Evolutionary conservation across 2,329 filamentous ascomycete genomes (phyloP), one percentile per base, ranked within the genome.

Genomic region (Dactylonectria macrodidyma): DNA sequence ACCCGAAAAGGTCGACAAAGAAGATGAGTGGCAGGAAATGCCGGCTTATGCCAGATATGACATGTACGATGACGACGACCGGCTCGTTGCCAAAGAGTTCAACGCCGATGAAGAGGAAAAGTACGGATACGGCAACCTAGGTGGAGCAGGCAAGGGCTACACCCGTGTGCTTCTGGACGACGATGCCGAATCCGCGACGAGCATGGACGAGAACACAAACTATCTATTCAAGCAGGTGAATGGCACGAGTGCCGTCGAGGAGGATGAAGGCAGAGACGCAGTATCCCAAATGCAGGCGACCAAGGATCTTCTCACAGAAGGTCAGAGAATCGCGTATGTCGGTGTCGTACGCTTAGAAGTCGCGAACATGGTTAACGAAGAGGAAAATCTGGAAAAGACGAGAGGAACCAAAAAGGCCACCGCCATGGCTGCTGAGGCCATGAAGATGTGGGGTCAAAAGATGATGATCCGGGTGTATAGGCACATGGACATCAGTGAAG

Each of bases 401-500:
- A 93, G 87, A 75, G 88, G 86, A 48, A 88, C 89, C 2, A 96
- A 92, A 81, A 98, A 95, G 79, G 84, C 90, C 50, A 79, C 95
- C 11, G 86, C 89, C 34, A 83, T 92, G 68, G 89, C 93, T 0
- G 84, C 90, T 11, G 96, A 98, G 80, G 89, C 91, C 41, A 92
- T 93, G 84, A 92, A 92, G 81, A 98, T 98, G 93, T 99, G 95
- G 95, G 91, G 93, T 64, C 96, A 99, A 80, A 97, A 97, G 84
- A 97, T 97, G 88, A 99, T 99, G 95, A 90, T 98, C 67, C 90
- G 95, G 26, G 81, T 99, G 12, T 99, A 98, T 80, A 85, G 90
- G 12, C 96, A 99, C 81, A 99, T 99, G 96, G 96, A 99, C 67
- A 97, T 99, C 76, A 95, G 91, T 77, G 86, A 92, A 24, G 91